phyloP scores from a whole-genome alignment of 1,284 basidiomycete species.

The Megacollybia platyphylla region DNA sequence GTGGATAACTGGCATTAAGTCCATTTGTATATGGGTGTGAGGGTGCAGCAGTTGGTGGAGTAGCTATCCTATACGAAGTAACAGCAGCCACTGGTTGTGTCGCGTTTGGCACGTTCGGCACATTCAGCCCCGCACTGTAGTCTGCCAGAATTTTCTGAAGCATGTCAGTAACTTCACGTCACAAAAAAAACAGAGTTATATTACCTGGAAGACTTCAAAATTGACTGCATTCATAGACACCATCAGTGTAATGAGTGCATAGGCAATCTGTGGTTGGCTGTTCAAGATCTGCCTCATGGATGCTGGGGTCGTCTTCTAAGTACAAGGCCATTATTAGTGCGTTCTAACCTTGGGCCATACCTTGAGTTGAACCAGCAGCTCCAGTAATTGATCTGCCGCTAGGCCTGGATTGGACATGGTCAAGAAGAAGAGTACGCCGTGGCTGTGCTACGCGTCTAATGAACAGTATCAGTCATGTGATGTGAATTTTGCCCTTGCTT shows the following conservation, averaged over 20 bases:
- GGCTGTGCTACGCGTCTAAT: neutral
- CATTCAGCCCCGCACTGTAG: no score
- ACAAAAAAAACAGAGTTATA: neutral
- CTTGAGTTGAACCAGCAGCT: conserved; percentile 55
- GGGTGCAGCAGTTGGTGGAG: neutral
- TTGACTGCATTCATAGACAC: conserved; percentile 63
- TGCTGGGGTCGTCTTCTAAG: conserved; percentile 59
- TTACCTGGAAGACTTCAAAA: conserved; percentile 61
- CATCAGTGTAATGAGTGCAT: conserved; percentile 64
- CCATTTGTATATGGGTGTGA: neutral
- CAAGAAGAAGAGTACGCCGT: neutral
- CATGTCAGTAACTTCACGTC: conserved; percentile 30
- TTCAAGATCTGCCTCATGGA: conserved; percentile 57
- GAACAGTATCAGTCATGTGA: neutral
- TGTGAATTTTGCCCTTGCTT: no score
- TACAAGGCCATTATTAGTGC: neutral
- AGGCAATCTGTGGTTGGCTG: conserved; percentile 60
- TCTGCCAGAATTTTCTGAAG: conserved; percentile 11
- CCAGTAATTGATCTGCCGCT: conserved; percentile 44
- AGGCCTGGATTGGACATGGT: neutral
- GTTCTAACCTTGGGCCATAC: conserved; percentile 17
- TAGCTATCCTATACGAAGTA: neutral
- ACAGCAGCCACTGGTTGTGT: conserved; percentile 8
- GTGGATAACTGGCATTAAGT: neutral
- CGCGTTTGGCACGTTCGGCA: neutral